Evolutionary conservation across 2,329 filamentous ascomycete species (phyloP).

Genomic region (Colletotrichum orchidophilum): DNA sequence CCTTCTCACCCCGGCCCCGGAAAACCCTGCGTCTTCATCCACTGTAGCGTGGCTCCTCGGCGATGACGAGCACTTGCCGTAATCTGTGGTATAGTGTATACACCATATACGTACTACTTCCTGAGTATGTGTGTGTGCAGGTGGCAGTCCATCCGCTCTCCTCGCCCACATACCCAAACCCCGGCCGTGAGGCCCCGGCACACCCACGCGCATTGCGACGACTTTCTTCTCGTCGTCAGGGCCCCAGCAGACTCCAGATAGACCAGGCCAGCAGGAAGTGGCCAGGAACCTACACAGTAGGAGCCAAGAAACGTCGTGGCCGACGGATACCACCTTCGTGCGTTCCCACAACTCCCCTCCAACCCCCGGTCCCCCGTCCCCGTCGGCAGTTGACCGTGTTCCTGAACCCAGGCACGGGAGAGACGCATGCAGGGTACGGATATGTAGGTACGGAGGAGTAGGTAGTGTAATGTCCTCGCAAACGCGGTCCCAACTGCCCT

Average conservation of each 20-base stretch:
- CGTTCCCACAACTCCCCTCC: not conserved
- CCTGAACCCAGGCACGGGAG: slow-evolving; percentile 18
- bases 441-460: not conserved
- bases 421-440: not conserved
- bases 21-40: not conserved
- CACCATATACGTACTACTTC: too few species aligned
- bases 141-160: not conserved
- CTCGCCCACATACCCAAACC: not conserved
- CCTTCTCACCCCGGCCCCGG: not conserved
- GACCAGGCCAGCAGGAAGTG: not conserved
- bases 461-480: not conserved
- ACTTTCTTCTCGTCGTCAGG: not conserved
- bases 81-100: not conserved
- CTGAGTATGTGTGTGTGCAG: not conserved
- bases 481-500: not conserved
- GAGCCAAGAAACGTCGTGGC: not conserved
- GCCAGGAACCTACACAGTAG: not conserved
- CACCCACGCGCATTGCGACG: not conserved
- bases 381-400: slow-evolving; percentile 22
- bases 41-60: not conserved
- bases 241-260: not conserved
- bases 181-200: not conserved
- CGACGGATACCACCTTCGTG: not conserved
- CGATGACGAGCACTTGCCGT: not conserved
- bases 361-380: not conserved